phyloP scores from a whole-genome alignment of 2,329 filamentous ascomycete species.

The Diaporthe capsici region DNA sequence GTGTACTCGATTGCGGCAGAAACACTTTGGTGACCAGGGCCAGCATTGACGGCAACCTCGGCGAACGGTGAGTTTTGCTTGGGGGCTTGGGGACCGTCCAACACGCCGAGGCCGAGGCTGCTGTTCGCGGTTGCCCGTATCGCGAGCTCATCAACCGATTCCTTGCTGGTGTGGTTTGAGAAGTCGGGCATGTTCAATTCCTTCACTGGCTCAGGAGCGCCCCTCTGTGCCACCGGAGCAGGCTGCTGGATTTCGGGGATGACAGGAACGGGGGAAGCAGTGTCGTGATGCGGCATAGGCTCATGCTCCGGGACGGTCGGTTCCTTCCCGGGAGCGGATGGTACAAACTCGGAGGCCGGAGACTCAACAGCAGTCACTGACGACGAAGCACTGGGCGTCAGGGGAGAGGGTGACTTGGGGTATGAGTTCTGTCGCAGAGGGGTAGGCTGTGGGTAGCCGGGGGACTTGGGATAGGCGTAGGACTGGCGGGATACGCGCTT shows the following conservation, averaged over 20 bases:
- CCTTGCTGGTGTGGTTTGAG: constrained; percentile 35
- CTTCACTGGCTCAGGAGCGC: constrained; percentile 38
- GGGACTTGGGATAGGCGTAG: constrained; percentile 44
- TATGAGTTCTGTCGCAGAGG: constrained; percentile 62
- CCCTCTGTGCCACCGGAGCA: constrained; percentile 50
- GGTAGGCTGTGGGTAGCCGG: constrained; percentile 50
- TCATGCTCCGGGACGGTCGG: constrained; percentile 58
- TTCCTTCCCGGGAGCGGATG: constrained; percentile 45
- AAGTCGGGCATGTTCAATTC: constrained; percentile 37
- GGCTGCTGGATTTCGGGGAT: constrained; percentile 54
- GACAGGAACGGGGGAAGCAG: constrained; percentile 45
- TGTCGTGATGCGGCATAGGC: constrained; percentile 54
- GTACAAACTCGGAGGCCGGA: constrained; percentile 41
- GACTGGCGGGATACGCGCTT: constrained; percentile 41
- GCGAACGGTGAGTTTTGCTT: constrained; percentile 33
- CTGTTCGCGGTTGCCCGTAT: constrained; percentile 27
- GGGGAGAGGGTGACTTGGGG: constrained; percentile 56
- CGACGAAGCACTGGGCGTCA: constrained; percentile 51
- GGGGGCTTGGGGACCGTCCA: constrained; percentile 38
- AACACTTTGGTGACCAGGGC: constrained; percentile 41
- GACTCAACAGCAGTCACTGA: constrained; percentile 45
- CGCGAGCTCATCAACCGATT: constrained; percentile 37
- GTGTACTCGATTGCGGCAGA: constrained; percentile 51
- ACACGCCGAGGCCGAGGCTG: constrained; percentile 38
- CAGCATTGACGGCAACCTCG: constrained; percentile 32